Evolutionary conservation across 2,329 filamentous ascomycete genomes (phyloP).

Genomic region (Cordyceps javanica): DNA sequence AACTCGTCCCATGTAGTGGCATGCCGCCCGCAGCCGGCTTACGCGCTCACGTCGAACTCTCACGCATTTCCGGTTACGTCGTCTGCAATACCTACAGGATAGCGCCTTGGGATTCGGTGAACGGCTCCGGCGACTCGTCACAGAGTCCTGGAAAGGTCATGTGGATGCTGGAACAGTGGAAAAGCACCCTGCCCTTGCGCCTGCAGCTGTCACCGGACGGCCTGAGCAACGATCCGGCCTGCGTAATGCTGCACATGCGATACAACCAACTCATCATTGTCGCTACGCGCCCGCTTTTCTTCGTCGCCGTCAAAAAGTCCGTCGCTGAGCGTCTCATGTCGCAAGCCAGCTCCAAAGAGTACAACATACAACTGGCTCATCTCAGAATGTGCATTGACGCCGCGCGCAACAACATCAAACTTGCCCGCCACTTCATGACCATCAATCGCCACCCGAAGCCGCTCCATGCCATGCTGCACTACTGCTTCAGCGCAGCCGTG

Average conservation of each 20-base stretch:
- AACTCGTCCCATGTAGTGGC: slow-evolving; percentile 22
- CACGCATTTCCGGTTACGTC: slow-evolving; percentile 42
- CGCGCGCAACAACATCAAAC: slow-evolving; percentile 38
- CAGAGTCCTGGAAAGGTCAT: slow-evolving; percentile 34
- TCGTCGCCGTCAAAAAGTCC: slow-evolving; percentile 40
- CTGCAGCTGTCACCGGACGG: slow-evolving; percentile 32
- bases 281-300: slow-evolving; percentile 41
- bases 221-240: slow-evolving; percentile 34
- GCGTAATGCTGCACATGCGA: slow-evolving; percentile 42
- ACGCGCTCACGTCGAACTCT: slow-evolving; percentile 39
- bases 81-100: slow-evolving; percentile 41
- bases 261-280: slow-evolving; percentile 46
- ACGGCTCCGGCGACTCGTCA: slow-evolving; percentile 19
- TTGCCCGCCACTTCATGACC: slow-evolving; percentile 35
- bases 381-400: slow-evolving; percentile 14
- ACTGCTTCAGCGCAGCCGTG: slow-evolving; percentile 45
- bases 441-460: slow-evolving; percentile 33
- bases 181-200: slow-evolving; percentile 28
- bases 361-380: slow-evolving; percentile 17
- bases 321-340: slow-evolving; percentile 35
- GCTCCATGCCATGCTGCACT: slow-evolving; percentile 39
- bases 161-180: slow-evolving; percentile 37
- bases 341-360: slow-evolving; percentile 19
- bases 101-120: slow-evolving; percentile 24
- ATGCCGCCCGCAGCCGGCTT: slow-evolving; percentile 40